Evolutionary conservation across 179 eudicot species (phyloP), one percentile per base, ranked within the genome.

Genomic region (Corrigiola litoralis): DNA sequence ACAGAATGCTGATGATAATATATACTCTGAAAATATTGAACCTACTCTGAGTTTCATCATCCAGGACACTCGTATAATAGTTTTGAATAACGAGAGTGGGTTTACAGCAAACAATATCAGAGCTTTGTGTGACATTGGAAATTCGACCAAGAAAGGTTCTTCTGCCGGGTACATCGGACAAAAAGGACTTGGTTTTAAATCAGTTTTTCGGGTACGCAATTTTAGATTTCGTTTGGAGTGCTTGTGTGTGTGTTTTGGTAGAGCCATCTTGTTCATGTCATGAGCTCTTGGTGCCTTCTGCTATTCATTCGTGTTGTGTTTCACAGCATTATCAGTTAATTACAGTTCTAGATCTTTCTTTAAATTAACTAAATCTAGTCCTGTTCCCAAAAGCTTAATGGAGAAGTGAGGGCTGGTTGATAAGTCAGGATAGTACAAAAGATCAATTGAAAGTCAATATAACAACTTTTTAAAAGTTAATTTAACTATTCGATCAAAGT

Each of bases 111-210:
- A 81, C 45, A 83, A 90, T 67, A 90, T 90, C 62, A 84, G 80
- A 77, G 97, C 97, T 7, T 92, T 90, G 37, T 90, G 97, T 75
- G 95, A 90, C 76, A 86, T 90, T 55, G 97, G 97, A 72, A 88
- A 80, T 73, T 88, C 97, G 66, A 90, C 97, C 7, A 90, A 90
- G 69, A 90, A 82, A 64, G 95, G 87, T 24, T 77, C 76, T 44
- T 63, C 69, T 66, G 73, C 83, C 55, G 95, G 97, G 66, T 86
- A 90, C 74, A 90, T 90, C 71, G 97, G 97, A 55, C 81, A 90
- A 77, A 90, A 90, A 73, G 97, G 97, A 70, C 88, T 90, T 75
- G 97, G 97, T n/a, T 90, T 90, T 77, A 88, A 90, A 77, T 88
- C 97, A 25, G 97, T 90, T 47, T 90, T 90, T 54, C 84, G 97